Conservation (phyloP, 371 early-diverging fungal species). For the Thermomucor indicae-seudaticae region DNA sequence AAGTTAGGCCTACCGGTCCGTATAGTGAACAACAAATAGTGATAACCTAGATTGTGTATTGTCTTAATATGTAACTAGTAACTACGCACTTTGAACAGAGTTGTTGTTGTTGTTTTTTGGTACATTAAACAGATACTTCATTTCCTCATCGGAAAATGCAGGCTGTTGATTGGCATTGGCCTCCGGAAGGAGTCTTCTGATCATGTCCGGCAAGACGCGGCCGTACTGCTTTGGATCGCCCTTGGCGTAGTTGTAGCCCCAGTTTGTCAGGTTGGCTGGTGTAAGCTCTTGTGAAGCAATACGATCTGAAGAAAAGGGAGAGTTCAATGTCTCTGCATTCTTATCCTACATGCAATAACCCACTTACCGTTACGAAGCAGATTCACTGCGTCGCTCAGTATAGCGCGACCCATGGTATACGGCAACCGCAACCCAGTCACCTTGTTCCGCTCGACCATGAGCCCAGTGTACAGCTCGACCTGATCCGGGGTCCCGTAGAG, state of each 20-base stretch:
- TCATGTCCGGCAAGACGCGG: constrained; percentile 14
- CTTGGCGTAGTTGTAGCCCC: constrained; percentile 20
- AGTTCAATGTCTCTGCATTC: background rate
- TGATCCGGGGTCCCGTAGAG: constrained; percentile 38
- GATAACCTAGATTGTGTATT: background rate
- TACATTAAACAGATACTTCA: constrained; percentile 7
- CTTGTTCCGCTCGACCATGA: constrained; percentile 41
- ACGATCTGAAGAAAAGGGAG: constrained; percentile 12
- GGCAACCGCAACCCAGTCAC: constrained; percentile 38
- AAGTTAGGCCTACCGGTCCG: too few species aligned
- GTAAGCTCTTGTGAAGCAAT: constrained; percentile 18
- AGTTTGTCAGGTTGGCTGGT: constrained; percentile 23
- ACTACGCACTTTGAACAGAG: background rate
- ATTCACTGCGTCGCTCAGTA: constrained; percentile 51
- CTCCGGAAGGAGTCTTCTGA: constrained; percentile 5
- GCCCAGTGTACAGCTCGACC: constrained; percentile 49
- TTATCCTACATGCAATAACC: background rate
- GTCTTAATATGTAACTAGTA: too few species aligned
- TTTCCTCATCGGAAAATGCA: constrained; percentile 12
- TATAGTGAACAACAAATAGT: too few species aligned
- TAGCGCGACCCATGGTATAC: constrained; percentile 46
- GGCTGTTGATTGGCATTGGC: constrained; percentile 10
- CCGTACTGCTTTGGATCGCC: constrained; percentile 6
- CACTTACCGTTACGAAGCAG: constrained; percentile 43
- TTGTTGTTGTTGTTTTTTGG: background rate